These are phyloP conservation scores for Cercospora brassicicola DNA, from an alignment of 2,329 filamentous ascomycete genomes.

Conservation along the genomic window DNA sequence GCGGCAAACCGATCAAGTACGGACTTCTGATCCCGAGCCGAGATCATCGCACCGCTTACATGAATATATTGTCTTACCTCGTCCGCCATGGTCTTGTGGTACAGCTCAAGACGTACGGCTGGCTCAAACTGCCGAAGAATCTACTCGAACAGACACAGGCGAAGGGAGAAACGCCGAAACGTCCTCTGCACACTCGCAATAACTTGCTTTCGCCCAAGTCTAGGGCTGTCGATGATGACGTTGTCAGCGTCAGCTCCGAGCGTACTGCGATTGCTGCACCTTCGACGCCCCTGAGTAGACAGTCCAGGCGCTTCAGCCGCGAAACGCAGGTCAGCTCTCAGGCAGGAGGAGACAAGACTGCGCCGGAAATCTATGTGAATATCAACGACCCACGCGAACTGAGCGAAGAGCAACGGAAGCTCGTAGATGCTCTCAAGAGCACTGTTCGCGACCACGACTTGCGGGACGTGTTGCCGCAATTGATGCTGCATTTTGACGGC, in stretches of 20 bases:
- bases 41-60: slow-evolving; percentile 81
- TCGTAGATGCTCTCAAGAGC: slow-evolving; percentile 18
- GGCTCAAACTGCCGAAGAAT: slow-evolving; percentile 67
- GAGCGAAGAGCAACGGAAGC: slow-evolving; percentile 18
- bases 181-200: slow-evolving; percentile 15
- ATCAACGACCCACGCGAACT: slow-evolving; percentile 29
- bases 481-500: slow-evolving; percentile 87
- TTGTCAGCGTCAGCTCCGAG: slow-evolving; percentile 31
- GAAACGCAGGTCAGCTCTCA: slow-evolving; percentile 10
- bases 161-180: slow-evolving; percentile 1
- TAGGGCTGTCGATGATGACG: slow-evolving; percentile 31
- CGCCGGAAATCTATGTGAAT: slow-evolving; percentile 11
- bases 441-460: slow-evolving; percentile 53
- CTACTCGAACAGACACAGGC: slow-evolving; percentile 48
- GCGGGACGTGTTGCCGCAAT: slow-evolving; percentile 67
- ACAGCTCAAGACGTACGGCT: slow-evolving; percentile 86
- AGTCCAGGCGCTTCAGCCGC: slow-evolving; percentile 17
- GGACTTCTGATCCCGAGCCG: slow-evolving; percentile 82
- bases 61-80: slow-evolving; percentile 90
- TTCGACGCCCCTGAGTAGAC: slow-evolving; percentile 12
- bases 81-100: slow-evolving; percentile 92
- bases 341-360: background rate
- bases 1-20: slow-evolving; percentile 77
- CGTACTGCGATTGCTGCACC: slow-evolving; percentile 28
- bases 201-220: slow-evolving; percentile 32